Base-by-base conservation (phyloP, 495 filamentous ascomycete genomes). In the Aspergillus affinis region DNA sequence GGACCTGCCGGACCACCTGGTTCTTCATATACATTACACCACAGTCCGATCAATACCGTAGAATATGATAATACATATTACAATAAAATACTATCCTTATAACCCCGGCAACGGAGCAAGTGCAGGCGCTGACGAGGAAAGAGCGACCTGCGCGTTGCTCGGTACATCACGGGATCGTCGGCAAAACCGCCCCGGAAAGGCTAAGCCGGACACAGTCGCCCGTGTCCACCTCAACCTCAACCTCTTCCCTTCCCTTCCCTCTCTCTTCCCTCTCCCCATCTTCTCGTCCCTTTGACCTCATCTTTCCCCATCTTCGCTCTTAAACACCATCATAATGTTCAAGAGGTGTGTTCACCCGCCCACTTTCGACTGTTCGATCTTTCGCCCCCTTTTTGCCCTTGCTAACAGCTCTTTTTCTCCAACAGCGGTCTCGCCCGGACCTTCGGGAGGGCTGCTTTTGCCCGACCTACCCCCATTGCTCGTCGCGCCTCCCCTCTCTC, bases 351-450 rank as follows among this genome's bases (percentile, higher is more conserved):
- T 80, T 51, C 41, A 53, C 29, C 59, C 46, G 60, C 58, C 69
- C 66, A 77, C 80, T 70, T 78, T 72, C 64, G 23, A n/a, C n/a
- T n/a, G n/a, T n/a, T n/a, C n/a, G n/a, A n/a, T n/a, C n/a, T n/a
- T n/a, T n/a, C n/a, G n/a, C n/a, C 82, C 66, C 82, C 74, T 69
- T 65, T 73, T 72, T 55, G 65, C 57, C 57, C 60, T 57, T 67
- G 64, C 65, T 78, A 64, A 72, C 62, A 59, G 44, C 55, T 61
- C 52, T 61, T 69, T 74, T 73, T 70, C 61, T 51, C 64, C 55
- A 61, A 76, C 78, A 90, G 88, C 86, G 88, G 87, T 82, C 84
- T 91, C 77, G 87, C 88, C 81, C 87, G 87, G 80, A 79, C 81
- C 81, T 85, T 91, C 79, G 84, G 86, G 82, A 86, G 86, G 82